phyloP scores from a whole-genome alignment of 192 early-diverging fungal genomes.

The Backusella parvicylindrica region DNA sequence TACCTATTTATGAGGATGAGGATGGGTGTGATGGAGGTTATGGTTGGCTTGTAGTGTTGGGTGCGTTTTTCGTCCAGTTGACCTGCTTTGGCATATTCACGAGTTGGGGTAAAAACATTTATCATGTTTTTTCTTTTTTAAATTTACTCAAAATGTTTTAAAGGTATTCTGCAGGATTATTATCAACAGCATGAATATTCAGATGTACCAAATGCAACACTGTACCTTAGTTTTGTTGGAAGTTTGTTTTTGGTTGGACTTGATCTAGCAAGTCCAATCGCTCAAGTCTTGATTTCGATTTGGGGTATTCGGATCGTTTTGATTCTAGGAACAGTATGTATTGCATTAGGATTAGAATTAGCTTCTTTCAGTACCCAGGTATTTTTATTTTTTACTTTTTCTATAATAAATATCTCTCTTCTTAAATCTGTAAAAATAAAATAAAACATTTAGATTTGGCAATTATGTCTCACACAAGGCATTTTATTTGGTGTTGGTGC shows the following conservation, averaged over 20 bases:
- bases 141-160: too few species aligned
- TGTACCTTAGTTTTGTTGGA: constrained; percentile 23
- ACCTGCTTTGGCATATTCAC: background rate
- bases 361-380: constrained; percentile 22
- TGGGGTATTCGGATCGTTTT: constrained; percentile 7
- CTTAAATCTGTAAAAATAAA: background rate
- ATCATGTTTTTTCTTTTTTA: background rate
- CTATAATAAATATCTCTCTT: background rate
- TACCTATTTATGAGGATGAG: background rate
- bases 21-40: constrained; percentile 30
- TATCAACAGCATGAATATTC: constrained; percentile 18
- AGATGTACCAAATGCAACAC: constrained; percentile 3
- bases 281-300: constrained; percentile 10
- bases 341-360: constrained; percentile 10
- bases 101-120: background rate
- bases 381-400: background rate
- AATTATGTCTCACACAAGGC: constrained; percentile 57
- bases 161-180: constrained; percentile 31
- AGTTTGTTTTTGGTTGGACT: background rate
- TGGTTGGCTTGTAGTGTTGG: constrained; percentile 37
- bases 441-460: constrained; percentile 56
- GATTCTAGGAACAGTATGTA: background rate
- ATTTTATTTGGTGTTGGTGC: constrained; percentile 52
- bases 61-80: constrained; percentile 35
- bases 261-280: constrained; percentile 15